A percentile compares a stretch with the other conserved stretches of the same genome.
Conservation (phyloP, 2,329 filamentous ascomycete genomes). For the Diaporthe citri region DNA sequence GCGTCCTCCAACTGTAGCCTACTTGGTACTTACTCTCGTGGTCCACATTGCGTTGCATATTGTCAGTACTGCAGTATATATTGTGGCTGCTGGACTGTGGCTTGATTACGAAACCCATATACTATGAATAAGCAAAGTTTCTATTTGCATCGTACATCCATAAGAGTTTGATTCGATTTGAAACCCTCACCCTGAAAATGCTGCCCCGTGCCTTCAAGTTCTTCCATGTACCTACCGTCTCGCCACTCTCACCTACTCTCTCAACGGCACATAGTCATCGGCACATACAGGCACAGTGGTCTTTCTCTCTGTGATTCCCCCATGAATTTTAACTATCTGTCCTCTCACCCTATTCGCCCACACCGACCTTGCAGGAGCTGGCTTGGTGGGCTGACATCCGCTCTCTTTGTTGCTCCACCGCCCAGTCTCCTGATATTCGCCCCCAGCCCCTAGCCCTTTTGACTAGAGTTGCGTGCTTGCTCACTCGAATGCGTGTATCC, state of each 20-base stretch:
- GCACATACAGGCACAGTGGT: neutral
- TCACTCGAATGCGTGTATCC: neutral
- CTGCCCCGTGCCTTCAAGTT: no score
- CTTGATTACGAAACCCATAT: neutral
- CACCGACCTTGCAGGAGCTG: no score
- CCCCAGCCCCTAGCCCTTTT: neutral
- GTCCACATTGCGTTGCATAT: neutral
- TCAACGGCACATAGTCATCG: neutral
- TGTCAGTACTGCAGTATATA: neutral
- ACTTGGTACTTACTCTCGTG: neutral
- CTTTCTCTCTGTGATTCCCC: neutral
- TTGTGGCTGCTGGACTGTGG: neutral
- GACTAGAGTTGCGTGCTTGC: neutral
- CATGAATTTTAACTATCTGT: neutral
- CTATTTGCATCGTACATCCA: neutral
- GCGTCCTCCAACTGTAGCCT: neutral
- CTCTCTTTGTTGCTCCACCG: conserved; percentile 18
- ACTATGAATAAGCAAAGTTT: neutral
- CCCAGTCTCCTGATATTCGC: conserved; percentile 5
- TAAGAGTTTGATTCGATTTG: no score
- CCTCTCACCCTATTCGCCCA: neutral
- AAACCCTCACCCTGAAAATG: no score
- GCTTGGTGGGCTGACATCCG: neutral
- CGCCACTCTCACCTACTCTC: neutral
- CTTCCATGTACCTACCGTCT: no score